phyloP scores from a whole-genome alignment of 129 eudicot species.

The Heracleum sosnowskyi region DNA sequence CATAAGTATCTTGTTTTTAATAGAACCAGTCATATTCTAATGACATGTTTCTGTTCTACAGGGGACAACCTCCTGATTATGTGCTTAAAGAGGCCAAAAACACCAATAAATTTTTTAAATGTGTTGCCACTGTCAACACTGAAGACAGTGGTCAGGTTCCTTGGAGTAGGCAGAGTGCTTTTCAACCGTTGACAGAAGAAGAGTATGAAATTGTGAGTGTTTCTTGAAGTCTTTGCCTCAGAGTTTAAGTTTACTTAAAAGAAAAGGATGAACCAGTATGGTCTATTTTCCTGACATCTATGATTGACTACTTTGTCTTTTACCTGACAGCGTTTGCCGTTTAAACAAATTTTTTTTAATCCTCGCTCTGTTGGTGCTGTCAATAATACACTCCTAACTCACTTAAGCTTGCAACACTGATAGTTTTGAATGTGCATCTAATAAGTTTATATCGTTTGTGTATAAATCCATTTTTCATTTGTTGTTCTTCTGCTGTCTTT shows the following conservation, averaged over 20 bases:
- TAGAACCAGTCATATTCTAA: background rate
- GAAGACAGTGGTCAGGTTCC: constrained; percentile 47
- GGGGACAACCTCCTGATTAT: constrained; percentile 97
- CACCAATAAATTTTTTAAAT: constrained; percentile 85
- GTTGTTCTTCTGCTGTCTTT: constrained; percentile 12
- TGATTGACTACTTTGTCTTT: background rate
- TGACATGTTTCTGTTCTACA: constrained; percentile 21
- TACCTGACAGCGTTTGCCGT: background rate
- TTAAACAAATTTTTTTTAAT: background rate
- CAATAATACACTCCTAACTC: background rate
- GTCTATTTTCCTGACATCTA: background rate
- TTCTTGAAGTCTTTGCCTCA: constrained; percentile 9
- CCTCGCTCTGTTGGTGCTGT: background rate
- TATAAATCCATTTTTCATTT: background rate
- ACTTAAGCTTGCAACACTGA: background rate
- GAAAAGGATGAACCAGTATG: background rate
- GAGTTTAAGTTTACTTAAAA: background rate
- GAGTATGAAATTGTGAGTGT: constrained; percentile 86
- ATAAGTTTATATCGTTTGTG: background rate
- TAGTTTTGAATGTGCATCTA: background rate
- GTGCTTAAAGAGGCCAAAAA: constrained; percentile 79
- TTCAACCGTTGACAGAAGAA: constrained; percentile 74
- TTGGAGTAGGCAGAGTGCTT: constrained; percentile 47
- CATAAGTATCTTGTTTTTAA: background rate
- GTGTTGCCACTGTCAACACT: constrained; percentile 50